Evolutionary conservation across 768 basidiomycete species (phyloP), one percentile per base, ranked within the genome.

Genomic region (Exsudoporus frostii): DNA sequence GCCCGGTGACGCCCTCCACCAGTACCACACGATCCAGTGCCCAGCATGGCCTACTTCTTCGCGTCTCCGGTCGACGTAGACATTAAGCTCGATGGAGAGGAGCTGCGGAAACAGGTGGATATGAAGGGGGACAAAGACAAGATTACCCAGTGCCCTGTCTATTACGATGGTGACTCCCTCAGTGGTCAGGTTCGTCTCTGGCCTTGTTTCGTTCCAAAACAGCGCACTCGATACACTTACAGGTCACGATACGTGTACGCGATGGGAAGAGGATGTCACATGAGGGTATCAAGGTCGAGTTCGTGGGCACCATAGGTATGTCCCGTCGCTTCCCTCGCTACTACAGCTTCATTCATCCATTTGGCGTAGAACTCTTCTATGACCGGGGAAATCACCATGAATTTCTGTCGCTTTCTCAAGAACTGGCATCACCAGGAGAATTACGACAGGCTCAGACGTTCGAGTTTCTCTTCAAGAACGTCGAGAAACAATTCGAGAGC

Each of bases 401-500:
- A 68, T 98, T 98, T 71, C 76, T 98, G 10, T 97, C 96, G 7
- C 73, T 98, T 62, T 92, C 93, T 0, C 93, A 98, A 73, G 96
- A 98, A 65, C 78, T 98, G 24, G 93, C 95, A 2, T 86, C 92
- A 0, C 93, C 93, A n/a, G 94, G 93, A 32, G 97, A 99, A 66
- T 86, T 99, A 86, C 83, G 97, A 40, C 88, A 92, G 65, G 94
- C 94, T 0, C 95, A 98, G 72, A 92, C 93, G 9, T 97, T 86
- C 61, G 95, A 98, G 48, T 98, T 99, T 72, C 81, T 85, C 64
- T 98, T 99, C 81, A 98, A 98, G 79, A 99, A 96, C 65, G 90
- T 99, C 37, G 97, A 99, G 83, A 98, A 99, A 76, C 94, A 98
- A 69, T 98, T 90, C 60, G 96, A 98, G 76, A 92, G 89, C 61